Percentiles rank a stretch among this genome's conserved stretches.
phyloP scores from a whole-genome alignment of 495 filamentous ascomycete species.

The Talaromyces wortmannii region DNA sequence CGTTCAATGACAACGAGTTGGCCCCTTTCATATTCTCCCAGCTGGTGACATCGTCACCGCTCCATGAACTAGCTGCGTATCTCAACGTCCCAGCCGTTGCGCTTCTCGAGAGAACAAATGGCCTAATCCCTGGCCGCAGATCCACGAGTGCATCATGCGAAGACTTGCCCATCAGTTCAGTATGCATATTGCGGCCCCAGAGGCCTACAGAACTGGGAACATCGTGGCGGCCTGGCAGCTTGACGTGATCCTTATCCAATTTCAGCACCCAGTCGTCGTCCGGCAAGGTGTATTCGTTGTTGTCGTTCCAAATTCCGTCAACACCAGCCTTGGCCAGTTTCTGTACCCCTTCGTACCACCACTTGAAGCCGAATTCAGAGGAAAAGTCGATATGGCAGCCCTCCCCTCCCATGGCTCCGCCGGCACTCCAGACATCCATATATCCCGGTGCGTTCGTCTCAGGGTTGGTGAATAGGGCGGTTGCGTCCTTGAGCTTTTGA shows the following conservation, averaged over 20 bases:
- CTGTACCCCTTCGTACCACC: conserved; percentile 61
- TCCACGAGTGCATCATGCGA: conserved; percentile 57
- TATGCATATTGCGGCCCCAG: conserved; percentile 58
- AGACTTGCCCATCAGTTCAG: conserved; percentile 58
- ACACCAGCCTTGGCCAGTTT: conserved; percentile 53
- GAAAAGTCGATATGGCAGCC: conserved; percentile 68
- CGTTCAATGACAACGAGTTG: conserved; percentile 58
- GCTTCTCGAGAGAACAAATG: conserved; percentile 61
- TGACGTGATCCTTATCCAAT: conserved; percentile 34
- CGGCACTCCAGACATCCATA: conserved; percentile 60
- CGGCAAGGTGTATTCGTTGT: conserved; percentile 65
- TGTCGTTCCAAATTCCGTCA: conserved; percentile 71
- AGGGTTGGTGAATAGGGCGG: conserved; percentile 56
- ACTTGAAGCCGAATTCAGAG: conserved; percentile 53
- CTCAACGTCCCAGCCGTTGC: conserved; percentile 62
- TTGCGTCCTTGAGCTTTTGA: conserved; percentile 39
- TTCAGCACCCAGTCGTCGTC: conserved; percentile 56
- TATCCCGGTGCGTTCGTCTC: conserved; percentile 44
- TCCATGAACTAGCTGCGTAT: conserved; percentile 62
- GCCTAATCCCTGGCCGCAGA: conserved; percentile 45
- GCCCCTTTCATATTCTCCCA: conserved; percentile 63
- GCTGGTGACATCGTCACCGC: conserved; percentile 58
- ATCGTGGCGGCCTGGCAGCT: conserved; percentile 20
- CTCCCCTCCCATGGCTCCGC: conserved; percentile 58
- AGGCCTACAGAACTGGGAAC: conserved; percentile 39